A percentile compares a stretch with the other conserved stretches of the same genome.
phyloP scores from a whole-genome alignment of 1,284 basidiomycete species.

The Anthracocystis setariae region DNA sequence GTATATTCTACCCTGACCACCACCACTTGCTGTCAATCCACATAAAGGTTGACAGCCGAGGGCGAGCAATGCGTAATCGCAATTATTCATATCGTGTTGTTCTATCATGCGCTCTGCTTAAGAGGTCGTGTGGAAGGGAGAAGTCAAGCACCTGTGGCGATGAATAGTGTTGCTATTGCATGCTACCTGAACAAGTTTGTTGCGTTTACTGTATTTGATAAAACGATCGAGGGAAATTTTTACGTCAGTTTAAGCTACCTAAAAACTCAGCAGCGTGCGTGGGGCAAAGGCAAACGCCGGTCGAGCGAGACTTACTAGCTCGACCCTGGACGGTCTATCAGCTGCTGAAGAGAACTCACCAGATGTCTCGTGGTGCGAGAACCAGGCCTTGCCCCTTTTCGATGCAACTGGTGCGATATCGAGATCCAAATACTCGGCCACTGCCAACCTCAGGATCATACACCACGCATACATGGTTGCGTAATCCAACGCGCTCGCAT shows the following conservation, averaged over 20 bases:
- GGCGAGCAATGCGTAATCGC: too few relatives aligned
- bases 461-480: slow-evolving; percentile 85
- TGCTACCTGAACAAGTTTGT: background rate
- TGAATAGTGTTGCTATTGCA: background rate
- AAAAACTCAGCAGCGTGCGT: too few relatives aligned
- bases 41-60: too few relatives aligned
- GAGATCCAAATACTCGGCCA: slow-evolving; percentile 88
- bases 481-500: slow-evolving; percentile 84
- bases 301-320: slow-evolving; percentile 48
- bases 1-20: too few relatives aligned
- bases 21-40: too few relatives aligned
- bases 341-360: background rate
- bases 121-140: too few relatives aligned
- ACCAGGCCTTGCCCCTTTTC: background rate
- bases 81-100: too few relatives aligned
- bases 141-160: too few relatives aligned
- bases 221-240: too few relatives aligned
- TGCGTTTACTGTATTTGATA: background rate
- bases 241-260: too few relatives aligned
- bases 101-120: too few relatives aligned
- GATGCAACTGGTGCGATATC: slow-evolving; percentile 10
- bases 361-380: background rate
- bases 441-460: slow-evolving; percentile 84
- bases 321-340: slow-evolving; percentile 14
- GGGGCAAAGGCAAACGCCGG: background rate